Conservation (phyloP, 352 stramenopile genomes). For the Globisporangium okanoganense region DNA sequence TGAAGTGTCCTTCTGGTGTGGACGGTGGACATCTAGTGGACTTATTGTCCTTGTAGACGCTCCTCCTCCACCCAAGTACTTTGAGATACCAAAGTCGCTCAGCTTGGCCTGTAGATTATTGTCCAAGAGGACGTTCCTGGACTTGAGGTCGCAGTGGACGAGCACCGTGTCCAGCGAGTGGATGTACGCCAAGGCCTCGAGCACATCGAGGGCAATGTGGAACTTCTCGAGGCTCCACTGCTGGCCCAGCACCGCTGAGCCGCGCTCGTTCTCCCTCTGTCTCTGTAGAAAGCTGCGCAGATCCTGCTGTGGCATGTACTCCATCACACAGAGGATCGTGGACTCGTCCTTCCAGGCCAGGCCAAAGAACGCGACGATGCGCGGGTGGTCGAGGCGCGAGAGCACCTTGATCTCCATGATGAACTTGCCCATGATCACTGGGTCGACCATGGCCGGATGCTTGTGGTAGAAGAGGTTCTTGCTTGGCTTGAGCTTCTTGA, state of each 20-base stretch:
- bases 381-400: conserved; percentile 43
- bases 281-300: conserved; percentile 20
- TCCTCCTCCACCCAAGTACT: conserved; percentile 9
- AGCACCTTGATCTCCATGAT: conserved; percentile 49
- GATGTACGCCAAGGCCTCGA: conserved; percentile 34
- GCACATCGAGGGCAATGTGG: conserved; percentile 39
- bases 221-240: conserved; percentile 34
- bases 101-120: conserved; percentile 23
- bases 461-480: conserved; percentile 20
- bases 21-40: neutral
- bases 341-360: conserved; percentile 32
- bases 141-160: conserved; percentile 28
- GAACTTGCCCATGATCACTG: conserved; percentile 35
- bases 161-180: conserved; percentile 23
- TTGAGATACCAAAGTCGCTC: conserved; percentile 24
- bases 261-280: conserved; percentile 5
- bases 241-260: neutral
- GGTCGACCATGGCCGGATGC: conserved; percentile 20
- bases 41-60: neutral
- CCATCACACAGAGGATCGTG: conserved; percentile 36
- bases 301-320: conserved; percentile 44
- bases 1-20: neutral
- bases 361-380: conserved; percentile 49
- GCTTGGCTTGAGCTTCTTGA: conserved; percentile 33
- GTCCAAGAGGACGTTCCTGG: conserved; percentile 22